These are phyloP conservation scores for Lachancea meyersii DNA, from an alignment of 805 yeast species.

Conservation along the genomic window DNA sequence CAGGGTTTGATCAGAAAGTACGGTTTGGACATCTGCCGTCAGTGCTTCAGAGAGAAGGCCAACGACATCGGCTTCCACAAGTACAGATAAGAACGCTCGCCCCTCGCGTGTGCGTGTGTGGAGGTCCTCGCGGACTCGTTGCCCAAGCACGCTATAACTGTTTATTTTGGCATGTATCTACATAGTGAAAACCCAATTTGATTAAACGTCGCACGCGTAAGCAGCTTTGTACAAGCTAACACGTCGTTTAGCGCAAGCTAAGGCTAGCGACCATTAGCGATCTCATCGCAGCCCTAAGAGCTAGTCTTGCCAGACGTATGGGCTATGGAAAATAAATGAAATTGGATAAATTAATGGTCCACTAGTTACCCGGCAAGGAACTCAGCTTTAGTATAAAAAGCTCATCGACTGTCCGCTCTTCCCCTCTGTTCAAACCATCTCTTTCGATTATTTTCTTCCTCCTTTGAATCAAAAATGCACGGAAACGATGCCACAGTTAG, in stretches of 20 bases:
- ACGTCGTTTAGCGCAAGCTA: too few species aligned
- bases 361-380: background rate
- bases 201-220: background rate
- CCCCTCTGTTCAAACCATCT: background rate
- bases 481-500: slow-evolving; percentile 38
- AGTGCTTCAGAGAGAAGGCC: slow-evolving; percentile 99
- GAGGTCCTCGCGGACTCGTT: background rate
- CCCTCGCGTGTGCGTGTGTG: background rate
- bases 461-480: slow-evolving; percentile 31
- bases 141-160: background rate
- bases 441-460: slow-evolving; percentile 4
- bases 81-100: slow-evolving; percentile 65
- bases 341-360: too few species aligned
- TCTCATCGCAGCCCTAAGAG: background rate
- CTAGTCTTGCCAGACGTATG: too few species aligned
- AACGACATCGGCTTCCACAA: slow-evolving; percentile 98
- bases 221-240: too few species aligned
- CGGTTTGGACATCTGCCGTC: slow-evolving; percentile 99
- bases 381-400: background rate
- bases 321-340: too few species aligned
- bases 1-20: slow-evolving; percentile 99
- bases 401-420: background rate
- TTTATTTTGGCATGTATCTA: slow-evolving; percentile 1
- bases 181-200: slow-evolving; percentile 1
- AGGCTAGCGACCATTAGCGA: background rate